Base-by-base conservation (phyloP, 2,329 filamentous ascomycete species). In the Fusarium compactum region DNA sequence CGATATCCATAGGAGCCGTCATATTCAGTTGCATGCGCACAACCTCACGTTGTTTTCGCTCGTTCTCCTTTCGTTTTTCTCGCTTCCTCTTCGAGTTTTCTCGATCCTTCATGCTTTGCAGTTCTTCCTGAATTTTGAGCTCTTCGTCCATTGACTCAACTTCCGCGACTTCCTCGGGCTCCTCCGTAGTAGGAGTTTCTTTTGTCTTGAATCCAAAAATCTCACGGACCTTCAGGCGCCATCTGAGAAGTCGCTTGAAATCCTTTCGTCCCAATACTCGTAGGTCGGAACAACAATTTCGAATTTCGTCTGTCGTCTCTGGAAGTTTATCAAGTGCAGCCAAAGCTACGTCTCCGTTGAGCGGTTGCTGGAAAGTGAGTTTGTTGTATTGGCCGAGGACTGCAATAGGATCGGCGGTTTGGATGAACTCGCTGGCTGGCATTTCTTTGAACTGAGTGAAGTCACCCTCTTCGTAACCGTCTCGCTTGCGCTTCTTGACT, bases 1-100 rank as follows among this genome's bases (percentile, higher is more conserved):
- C 96, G 69, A 99, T 97, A 70, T 99, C 96, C 85, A 94, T 96
- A 10, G 96, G 96, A 1, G 94, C 92, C 4, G 91, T 91, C 96
- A 99, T 99, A 82, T 98, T 91, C 84, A 99, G 90, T 80, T 99
- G 96, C 91, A 99, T 92, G 34, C 96, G 90, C n/a, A 97, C 86
- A 65, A 98, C 94, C 71, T 98, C 96, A 74, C 93, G 96, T 74
- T 96, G 93, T 81, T 97, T 98, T 80, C 90, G 90, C 80, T 99
- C 96, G 71, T 99, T 99, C 65, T 97, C 94, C 74, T 87, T 92
- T 70, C 95, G 88, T 72, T 91, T 89, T 76, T 97, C 92, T 74
- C 94, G 91, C 82, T 94, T 97, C 80, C 90, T 95, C 74, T 90
- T 90, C 24, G 91, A 80, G 45, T 82, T 89, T 69, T 96, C 92